phyloP scores from a whole-genome alignment of 495 filamentous ascomycete genomes.

The Bathelium albidoporum region DNA sequence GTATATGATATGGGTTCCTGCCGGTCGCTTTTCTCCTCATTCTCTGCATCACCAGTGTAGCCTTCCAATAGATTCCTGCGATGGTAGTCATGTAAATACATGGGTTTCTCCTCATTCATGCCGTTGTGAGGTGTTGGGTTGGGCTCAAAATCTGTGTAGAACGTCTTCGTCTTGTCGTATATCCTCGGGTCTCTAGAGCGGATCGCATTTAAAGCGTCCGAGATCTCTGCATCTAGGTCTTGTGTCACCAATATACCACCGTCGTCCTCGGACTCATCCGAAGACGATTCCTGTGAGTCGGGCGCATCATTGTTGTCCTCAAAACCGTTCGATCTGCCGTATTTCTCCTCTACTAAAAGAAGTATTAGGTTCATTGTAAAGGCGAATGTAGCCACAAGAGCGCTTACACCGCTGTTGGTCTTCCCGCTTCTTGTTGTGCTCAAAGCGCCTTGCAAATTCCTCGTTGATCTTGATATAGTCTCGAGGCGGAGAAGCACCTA shows the following conservation, averaged over 20 bases:
- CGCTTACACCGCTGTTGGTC: constrained; percentile 67
- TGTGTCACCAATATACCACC: constrained; percentile 72
- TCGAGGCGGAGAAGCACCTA: constrained; percentile 21
- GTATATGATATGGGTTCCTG: constrained; percentile 56
- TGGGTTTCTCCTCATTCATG: constrained; percentile 57
- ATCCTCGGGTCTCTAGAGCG: constrained; percentile 79
- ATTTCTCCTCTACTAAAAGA: constrained; percentile 71
- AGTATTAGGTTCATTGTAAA: constrained; percentile 8
- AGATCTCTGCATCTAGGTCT: constrained; percentile 75
- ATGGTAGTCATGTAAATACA: constrained; percentile 85
- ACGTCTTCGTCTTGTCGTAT: constrained; percentile 68
- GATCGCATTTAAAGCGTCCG: constrained; percentile 74
- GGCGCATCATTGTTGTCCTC: constrained; percentile 36
- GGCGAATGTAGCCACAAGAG: constrained; percentile 2
- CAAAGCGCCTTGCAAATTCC: constrained; percentile 80
- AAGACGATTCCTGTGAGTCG: constrained; percentile 37
- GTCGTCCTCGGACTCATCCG: constrained; percentile 80
- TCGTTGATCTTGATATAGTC: constrained; percentile 68
- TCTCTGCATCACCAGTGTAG: constrained; percentile 43
- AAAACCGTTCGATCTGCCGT: constrained; percentile 42
- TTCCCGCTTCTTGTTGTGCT: constrained; percentile 93
- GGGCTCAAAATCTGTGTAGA: constrained; percentile 58
- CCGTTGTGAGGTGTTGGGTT: constrained; percentile 24
- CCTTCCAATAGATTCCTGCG: constrained; percentile 68
- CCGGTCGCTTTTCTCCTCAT: constrained; percentile 42